Percentiles rank a stretch among this genome's conserved stretches.
phyloP scores from a whole-genome alignment of 2,329 filamentous ascomycete genomes.

The Balansia obtecta region DNA sequence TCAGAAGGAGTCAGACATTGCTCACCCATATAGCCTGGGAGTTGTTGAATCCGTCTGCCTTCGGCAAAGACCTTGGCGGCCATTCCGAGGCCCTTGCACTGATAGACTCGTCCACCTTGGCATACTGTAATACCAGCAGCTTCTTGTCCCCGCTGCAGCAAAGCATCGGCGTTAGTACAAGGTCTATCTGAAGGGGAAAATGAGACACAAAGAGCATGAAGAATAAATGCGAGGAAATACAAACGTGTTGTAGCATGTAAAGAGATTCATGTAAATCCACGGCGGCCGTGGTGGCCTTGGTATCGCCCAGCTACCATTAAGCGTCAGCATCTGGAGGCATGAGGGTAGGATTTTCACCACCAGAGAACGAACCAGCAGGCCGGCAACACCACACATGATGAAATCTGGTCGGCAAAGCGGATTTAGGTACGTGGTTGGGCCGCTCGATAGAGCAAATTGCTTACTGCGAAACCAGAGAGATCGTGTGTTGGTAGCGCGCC shows the following conservation, averaged over 20 bases:
- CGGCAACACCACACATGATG: too few species aligned
- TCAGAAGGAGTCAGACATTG: too few species aligned
- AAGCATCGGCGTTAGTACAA: slow-evolving; percentile 23
- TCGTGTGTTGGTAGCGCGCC: too few species aligned
- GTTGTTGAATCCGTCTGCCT: slow-evolving; percentile 49
- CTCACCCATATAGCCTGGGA: slow-evolving; percentile 60
- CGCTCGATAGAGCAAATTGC: too few species aligned
- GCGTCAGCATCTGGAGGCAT: too few species aligned
- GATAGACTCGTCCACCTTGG: slow-evolving; percentile 69
- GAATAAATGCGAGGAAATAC: slow-evolving; percentile 6
- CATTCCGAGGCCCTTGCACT: slow-evolving; percentile 58
- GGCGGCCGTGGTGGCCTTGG: slow-evolving; percentile 32
- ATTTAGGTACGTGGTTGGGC: too few species aligned
- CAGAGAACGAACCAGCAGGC: too few species aligned
- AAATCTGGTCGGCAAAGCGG: too few species aligned
- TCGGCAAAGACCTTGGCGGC: slow-evolving; percentile 56
- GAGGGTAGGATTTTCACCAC: too few species aligned
- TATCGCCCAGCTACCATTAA: slow-evolving; percentile 17
- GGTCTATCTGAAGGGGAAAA: not conserved
- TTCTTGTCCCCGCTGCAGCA: slow-evolving; percentile 52
- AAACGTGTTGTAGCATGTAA: slow-evolving; percentile 51
- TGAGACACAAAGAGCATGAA: slow-evolving; percentile 10
- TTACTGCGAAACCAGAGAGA: too few species aligned
- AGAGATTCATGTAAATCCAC: slow-evolving; percentile 58
- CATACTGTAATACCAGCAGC: slow-evolving; percentile 74